A percentile compares a stretch with the other conserved stretches of the same genome.
Evolutionary conservation across 768 basidiomycete species (phyloP).

Genomic region (Auricularia heimuer): DNA sequence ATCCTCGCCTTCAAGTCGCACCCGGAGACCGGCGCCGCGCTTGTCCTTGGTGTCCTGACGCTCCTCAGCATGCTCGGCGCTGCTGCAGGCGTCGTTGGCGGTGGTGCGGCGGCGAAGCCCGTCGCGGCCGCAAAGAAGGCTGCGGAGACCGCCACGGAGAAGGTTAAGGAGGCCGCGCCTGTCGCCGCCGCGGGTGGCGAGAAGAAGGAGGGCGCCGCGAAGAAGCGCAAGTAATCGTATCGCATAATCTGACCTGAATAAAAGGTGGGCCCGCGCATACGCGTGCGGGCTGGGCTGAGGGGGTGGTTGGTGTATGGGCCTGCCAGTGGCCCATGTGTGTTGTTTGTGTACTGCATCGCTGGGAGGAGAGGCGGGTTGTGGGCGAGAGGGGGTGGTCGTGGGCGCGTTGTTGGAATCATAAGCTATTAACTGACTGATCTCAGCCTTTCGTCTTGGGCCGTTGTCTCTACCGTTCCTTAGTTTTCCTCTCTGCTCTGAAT

Average conservation of each 20-base stretch:
- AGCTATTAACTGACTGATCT: constrained; percentile 1
- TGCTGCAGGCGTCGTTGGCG: constrained; percentile 70
- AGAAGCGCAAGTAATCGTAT: constrained; percentile 58
- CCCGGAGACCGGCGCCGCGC: constrained; percentile 76
- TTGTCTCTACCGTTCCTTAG: background rate
- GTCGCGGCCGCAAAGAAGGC: constrained; percentile 70
- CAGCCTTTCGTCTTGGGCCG: background rate
- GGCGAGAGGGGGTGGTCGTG: background rate
- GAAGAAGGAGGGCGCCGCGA: constrained; percentile 60
- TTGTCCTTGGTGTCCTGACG: constrained; percentile 65
- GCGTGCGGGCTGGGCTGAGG: background rate
- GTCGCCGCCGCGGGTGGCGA: constrained; percentile 64
- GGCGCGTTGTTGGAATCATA: background rate
- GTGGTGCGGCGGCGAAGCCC: constrained; percentile 40
- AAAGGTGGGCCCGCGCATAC: background rate
- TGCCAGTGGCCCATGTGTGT: background rate
- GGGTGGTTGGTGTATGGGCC: background rate
- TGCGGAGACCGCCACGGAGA: constrained; percentile 57
- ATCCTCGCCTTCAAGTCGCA: constrained; percentile 75
- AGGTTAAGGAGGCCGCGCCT: constrained; percentile 46
- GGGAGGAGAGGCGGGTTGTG: background rate
- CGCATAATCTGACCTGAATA: background rate
- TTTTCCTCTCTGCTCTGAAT: background rate
- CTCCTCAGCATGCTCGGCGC: constrained; percentile 78
- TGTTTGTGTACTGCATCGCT: background rate